Evolutionary conservation across 2,329 filamentous ascomycete species (phyloP), one percentile per base, ranked within the genome.

Genomic region (Cladosporium sp.): DNA sequence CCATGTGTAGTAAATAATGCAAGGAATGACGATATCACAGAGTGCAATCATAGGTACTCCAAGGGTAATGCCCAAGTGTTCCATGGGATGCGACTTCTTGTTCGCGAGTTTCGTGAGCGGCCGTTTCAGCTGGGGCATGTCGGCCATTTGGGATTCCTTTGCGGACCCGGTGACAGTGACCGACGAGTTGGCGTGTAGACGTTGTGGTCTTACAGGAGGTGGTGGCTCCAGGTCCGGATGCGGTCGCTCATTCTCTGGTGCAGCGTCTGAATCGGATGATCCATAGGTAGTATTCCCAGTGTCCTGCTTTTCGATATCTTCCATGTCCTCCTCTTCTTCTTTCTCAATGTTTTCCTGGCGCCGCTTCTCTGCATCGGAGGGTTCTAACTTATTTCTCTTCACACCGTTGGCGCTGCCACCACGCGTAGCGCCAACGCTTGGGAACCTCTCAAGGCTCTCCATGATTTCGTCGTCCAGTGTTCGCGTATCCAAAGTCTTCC

Each of bases 1-100:
- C 64, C 64, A 66, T 32, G 58, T 57, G 51, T 66, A 66, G 58
- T 66, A 66, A 32, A 65, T 61, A 19, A 66, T 65, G 56, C 59
- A 62, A 4, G 64, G 64, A 2, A 66, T 58, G 19, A 66, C 54
- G 33, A 66, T 53, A 42, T 66, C 64, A 58, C 65, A 66, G 13
- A 65, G 46, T 11, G 64, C 40, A 35, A 66, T 61, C 59, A 64
- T 64, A 8, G 64, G 64, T 4, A 61, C 46, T 10, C 64, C 64
- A 9, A 66, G 56, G 1, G 64, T 66, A 35, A 66, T 64, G 2
- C 62, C 61, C 16, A 60, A 28, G 49, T 58, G 57, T 43, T 62
- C 56, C 53, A 53, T 45, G 8, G 57, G 49, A 35, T 58, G 49
- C 11, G 58, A 53, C 32, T 56, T 41, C 32, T 58, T 61, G 32